Conservation (phyloP, 1,284 basidiomycete species). For the Ceratobasidium sp. region DNA sequence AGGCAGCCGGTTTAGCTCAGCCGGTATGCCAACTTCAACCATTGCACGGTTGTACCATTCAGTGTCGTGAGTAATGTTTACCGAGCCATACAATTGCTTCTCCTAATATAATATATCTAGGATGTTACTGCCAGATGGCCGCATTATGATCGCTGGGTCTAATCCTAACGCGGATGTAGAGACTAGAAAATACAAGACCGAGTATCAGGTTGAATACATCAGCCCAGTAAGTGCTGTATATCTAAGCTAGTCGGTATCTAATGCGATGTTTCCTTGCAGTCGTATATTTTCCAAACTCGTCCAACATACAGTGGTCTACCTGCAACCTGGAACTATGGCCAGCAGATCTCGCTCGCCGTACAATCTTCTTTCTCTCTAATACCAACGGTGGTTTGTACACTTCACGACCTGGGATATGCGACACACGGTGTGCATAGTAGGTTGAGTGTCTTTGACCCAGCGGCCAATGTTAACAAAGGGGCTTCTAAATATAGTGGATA, state of each 20-base stretch:
- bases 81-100: slow-evolving; percentile 60
- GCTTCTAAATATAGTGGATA: slow-evolving; percentile 64
- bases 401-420: slow-evolving; percentile 79
- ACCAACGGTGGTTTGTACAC: slow-evolving; percentile 58
- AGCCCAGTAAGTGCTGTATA: too few relatives aligned
- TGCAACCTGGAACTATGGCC: slow-evolving; percentile 66
- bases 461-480: slow-evolving; percentile 46
- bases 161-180: slow-evolving; percentile 85
- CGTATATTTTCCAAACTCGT: slow-evolving; percentile 58
- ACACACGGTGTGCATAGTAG: slow-evolving; percentile 78
- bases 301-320: slow-evolving; percentile 66
- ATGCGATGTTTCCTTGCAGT: too few relatives aligned
- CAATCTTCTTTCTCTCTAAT: too few relatives aligned
- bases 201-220: slow-evolving; percentile 86
- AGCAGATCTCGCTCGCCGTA: slow-evolving; percentile 62
- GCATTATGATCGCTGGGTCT: slow-evolving; percentile 82
- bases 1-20: slow-evolving; percentile 74
- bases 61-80: slow-evolving; percentile 60
- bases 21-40: slow-evolving; percentile 73
- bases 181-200: slow-evolving; percentile 74
- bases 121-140: slow-evolving; percentile 82
- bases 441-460: neutral
- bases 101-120: slow-evolving; percentile 20
- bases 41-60: slow-evolving; percentile 91
- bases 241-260: too few relatives aligned